A percentile compares a stretch with the other conserved stretches of the same genome.
These are phyloP conservation scores for Blepharisma stoltei DNA, from an alignment of 73 alveolate genomes.

Conservation along the genomic window DNA sequence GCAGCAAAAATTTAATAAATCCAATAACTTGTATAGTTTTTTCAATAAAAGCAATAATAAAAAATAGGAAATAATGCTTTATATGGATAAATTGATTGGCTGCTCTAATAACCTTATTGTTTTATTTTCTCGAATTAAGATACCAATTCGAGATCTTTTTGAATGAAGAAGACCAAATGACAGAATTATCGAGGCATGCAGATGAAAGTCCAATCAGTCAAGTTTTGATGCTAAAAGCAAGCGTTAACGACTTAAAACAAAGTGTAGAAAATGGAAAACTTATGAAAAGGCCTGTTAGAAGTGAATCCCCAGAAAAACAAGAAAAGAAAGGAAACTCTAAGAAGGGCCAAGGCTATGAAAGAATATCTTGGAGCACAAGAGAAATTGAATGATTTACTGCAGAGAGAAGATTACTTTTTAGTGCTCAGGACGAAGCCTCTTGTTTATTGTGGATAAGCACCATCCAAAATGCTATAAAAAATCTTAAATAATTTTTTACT, in stretches of 20 bases:
- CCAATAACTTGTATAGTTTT: neutral
- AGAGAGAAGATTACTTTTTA: conserved; percentile 6
- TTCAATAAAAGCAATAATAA: too few relatives aligned
- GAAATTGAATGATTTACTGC: conserved; percentile 24
- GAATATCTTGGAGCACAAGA: neutral
- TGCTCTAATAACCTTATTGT: too few relatives aligned
- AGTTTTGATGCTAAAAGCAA: neutral
- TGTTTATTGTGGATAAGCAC: too few relatives aligned
- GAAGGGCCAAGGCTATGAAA: neutral
- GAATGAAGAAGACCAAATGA: conserved; percentile 19
- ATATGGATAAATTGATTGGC: too few relatives aligned
- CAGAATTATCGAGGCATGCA: neutral
- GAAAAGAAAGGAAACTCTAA: neutral
- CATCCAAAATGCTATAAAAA: too few relatives aligned
- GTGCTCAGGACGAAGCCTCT: neutral
- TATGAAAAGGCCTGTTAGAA: conserved; percentile 6
- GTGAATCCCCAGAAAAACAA: neutral
- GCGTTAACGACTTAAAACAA: neutral
- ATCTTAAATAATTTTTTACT: too few relatives aligned
- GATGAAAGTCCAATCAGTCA: neutral
- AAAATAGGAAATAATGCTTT: too few relatives aligned
- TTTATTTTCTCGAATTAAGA: too few relatives aligned
- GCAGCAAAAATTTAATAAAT: neutral
- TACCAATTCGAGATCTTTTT: conserved; percentile 9
- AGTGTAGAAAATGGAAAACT: conserved; percentile 11